A percentile compares a stretch with the other conserved stretches of the same genome.
phyloP scores from a whole-genome alignment of 352 stramenopile genomes.

The Pythium diclinum region DNA sequence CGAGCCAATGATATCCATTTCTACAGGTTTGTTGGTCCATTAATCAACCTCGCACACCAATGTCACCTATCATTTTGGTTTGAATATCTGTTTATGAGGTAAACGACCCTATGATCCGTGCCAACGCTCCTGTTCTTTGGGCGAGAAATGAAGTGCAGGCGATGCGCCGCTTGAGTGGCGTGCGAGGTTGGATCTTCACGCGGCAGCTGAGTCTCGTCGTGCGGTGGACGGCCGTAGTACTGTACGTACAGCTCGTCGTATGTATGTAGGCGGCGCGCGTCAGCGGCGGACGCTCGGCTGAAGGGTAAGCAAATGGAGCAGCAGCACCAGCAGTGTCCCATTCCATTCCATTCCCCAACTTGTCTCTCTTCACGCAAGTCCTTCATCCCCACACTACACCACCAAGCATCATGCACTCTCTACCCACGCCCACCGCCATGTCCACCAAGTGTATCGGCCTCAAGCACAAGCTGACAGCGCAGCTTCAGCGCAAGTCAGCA shows the following conservation, averaged over 20 bases:
- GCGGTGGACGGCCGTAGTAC: neutral
- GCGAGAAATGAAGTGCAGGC: conserved; percentile 12
- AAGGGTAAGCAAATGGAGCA: neutral
- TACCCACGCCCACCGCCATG: conserved; percentile 8
- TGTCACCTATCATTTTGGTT: neutral
- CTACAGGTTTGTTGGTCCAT: neutral
- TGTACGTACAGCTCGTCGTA: neutral
- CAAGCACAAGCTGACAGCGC: conserved; percentile 13
- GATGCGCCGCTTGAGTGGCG: conserved; percentile 18
- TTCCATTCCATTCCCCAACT: conserved; percentile 14
- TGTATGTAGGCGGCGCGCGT: neutral
- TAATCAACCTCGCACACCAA: neutral
- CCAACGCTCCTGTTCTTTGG: conserved; percentile 1
- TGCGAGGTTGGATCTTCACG: conserved; percentile 17
- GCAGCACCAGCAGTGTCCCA: neutral
- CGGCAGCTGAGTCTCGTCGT: conserved; percentile 9
- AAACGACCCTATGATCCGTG: neutral
- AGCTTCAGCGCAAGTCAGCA: conserved; percentile 1
- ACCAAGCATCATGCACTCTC: conserved; percentile 17
- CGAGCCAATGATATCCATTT: neutral
- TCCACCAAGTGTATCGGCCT: conserved; percentile 8
- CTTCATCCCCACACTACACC: neutral
- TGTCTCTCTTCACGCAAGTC: conserved; percentile 1
- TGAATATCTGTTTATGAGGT: neutral
- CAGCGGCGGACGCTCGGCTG: neutral